Evolutionary conservation across 805 yeast genomes (phyloP), one percentile per base, ranked within the genome.

Genomic region (Wickerhamiella brachini): DNA sequence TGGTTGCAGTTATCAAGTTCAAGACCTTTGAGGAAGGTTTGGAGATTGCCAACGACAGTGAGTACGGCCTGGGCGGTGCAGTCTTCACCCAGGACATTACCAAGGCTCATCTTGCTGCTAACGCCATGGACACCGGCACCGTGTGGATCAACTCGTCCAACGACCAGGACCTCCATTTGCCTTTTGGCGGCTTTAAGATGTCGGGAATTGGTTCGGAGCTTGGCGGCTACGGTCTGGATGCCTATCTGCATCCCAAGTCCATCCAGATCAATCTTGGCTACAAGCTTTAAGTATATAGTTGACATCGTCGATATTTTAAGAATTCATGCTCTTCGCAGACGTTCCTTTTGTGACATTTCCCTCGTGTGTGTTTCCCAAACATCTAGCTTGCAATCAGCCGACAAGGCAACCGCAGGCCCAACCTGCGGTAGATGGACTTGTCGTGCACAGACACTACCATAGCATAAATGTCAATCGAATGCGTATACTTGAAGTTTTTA

Each of bases 171-270:
- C 82, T 75, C 63, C 74, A 77, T 67, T 83, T 89, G 68, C 96
- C 96, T 63, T 89, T 89, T 68, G 96, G 96, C 61, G 96, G 96
- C 45, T 84, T 75, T 73, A 86, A 86, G 68, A 80, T 81, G 75
- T 81, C 93, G 53, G 97, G 97, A 68, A 73, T 83, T 55, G 97
- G 97, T 64, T 79, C 95, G 68, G 96, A 90, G 74, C 80, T 88
- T 76, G 96, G 96, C 62, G 77, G 76, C 54, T 89, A 86, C 57
- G 95, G 94, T 52, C 70, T 90, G 62, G 85, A 83, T 54, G 82
- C 81, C 68, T 90, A 88, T 75, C 80, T 86, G 56, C 94, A 86
- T 68, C 76, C 74, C 57, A 90, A 89, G 76, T 83, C 96, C 49
- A 94, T 89, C 48, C 72, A 68, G 49, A 64, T 70, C 47, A 59